These are phyloP conservation scores for Lentinula sp. DNA, from an alignment of 768 basidiomycete species.

Conservation along the genomic window DNA sequence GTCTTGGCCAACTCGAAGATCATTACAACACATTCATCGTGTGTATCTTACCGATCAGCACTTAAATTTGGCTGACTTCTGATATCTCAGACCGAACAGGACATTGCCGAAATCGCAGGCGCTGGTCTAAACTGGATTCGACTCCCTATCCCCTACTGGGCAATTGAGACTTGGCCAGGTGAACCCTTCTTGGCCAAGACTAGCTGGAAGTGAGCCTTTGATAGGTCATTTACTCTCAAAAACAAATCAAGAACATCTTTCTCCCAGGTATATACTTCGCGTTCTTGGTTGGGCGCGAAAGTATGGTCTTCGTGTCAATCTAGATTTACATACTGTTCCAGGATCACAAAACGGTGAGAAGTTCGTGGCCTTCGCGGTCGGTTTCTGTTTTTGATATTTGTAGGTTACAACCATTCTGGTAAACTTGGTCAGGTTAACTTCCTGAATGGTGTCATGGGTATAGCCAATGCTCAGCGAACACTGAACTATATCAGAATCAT, in stretches of 20 bases:
- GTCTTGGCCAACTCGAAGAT: slow-evolving; percentile 58
- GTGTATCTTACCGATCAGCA: slow-evolving; percentile 21
- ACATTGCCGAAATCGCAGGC: slow-evolving; percentile 78
- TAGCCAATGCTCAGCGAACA: slow-evolving; percentile 79
- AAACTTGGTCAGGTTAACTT: slow-evolving; percentile 58
- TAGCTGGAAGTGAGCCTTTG: slow-evolving; percentile 58
- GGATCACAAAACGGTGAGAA: slow-evolving; percentile 67
- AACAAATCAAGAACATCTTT: slow-evolving; percentile 2
- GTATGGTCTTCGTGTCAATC: slow-evolving; percentile 78
- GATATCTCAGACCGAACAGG: slow-evolving; percentile 66
- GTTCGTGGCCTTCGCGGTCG: slow-evolving; percentile 35
- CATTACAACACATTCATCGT: slow-evolving; percentile 85
- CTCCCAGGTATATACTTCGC: slow-evolving; percentile 59
- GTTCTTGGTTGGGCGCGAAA: slow-evolving; percentile 81
- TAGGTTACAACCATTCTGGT: slow-evolving; percentile 59
- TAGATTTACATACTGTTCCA: slow-evolving; percentile 77
- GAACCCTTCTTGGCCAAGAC: slow-evolving; percentile 75
- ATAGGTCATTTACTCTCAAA: not conserved
- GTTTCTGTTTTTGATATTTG: slow-evolving; percentile 3
- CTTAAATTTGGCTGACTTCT: not conserved
- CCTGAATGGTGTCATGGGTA: slow-evolving; percentile 72
- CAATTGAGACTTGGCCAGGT: slow-evolving; percentile 64
- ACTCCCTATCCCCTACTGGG: slow-evolving; percentile 82
- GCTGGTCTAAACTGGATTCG: slow-evolving; percentile 85
- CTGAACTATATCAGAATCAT: slow-evolving; percentile 75